A percentile compares a stretch with the other conserved stretches of the same genome.
Evolutionary conservation across 1,284 basidiomycete genomes (phyloP).

Genomic region (Cryptococcus sp.): DNA sequence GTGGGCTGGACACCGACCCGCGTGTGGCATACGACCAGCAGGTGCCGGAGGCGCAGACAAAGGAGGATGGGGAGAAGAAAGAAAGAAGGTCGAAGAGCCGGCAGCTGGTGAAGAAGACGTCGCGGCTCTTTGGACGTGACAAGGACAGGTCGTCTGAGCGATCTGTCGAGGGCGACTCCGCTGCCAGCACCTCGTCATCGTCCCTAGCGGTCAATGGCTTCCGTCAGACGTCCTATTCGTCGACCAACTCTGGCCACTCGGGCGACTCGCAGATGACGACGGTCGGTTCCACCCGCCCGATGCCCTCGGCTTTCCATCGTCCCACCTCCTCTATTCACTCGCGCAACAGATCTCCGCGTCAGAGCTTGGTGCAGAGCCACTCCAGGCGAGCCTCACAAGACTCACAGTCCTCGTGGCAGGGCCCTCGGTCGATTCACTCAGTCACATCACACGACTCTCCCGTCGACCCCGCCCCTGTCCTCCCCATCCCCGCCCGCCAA

Average conservation of each 20-base stretch:
- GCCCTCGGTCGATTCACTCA: slow-evolving; percentile 18
- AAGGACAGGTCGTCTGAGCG: slow-evolving; percentile 18
- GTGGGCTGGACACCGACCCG: not conserved
- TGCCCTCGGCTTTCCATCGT: slow-evolving; percentile 16
- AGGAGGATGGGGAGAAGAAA: slow-evolving; percentile 20
- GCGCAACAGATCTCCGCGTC: slow-evolving; percentile 11
- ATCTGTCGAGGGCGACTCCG: slow-evolving; percentile 6
- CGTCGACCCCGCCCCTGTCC: slow-evolving; percentile 13
- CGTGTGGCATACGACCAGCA: slow-evolving; percentile 18
- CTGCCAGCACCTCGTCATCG: slow-evolving; percentile 13
- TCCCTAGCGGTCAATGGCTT: slow-evolving; percentile 14
- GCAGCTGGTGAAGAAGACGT: slow-evolving; percentile 45
- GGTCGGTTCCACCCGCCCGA: slow-evolving; percentile 7
- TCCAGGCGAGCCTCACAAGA: slow-evolving; percentile 31
- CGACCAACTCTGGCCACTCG: slow-evolving; percentile 18
- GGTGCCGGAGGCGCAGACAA: slow-evolving; percentile 21
- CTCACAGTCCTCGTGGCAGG: slow-evolving; percentile 30
- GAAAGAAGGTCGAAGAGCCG: slow-evolving; percentile 31
- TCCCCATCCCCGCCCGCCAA: slow-evolving; percentile 31
- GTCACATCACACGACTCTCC: slow-evolving; percentile 22
- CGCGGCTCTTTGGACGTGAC: slow-evolving; percentile 35
- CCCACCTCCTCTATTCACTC: slow-evolving; percentile 19
- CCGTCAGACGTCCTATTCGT: slow-evolving; percentile 40
- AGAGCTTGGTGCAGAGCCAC: slow-evolving; percentile 13
- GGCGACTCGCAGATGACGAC: slow-evolving; percentile 24